Conservation (phyloP, 139 green algal species). For the Spirogloea muscicola region DNA sequence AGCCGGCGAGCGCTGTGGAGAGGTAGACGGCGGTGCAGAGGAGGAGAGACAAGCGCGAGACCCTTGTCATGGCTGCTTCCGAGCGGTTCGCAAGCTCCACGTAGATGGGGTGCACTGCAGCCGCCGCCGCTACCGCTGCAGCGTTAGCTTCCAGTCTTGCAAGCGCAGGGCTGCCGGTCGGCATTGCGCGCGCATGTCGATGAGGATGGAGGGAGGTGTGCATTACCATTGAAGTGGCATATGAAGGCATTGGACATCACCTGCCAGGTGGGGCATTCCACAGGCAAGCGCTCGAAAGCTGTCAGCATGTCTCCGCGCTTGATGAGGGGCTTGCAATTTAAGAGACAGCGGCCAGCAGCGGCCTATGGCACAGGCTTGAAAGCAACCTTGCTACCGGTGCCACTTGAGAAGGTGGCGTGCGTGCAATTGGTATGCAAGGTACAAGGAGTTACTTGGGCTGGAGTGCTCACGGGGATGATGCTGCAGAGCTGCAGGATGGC, state of each 20-base stretch:
- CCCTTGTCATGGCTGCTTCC: conserved; percentile 12
- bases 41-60: not conserved
- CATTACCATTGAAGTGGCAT: conserved; percentile 20
- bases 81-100: conserved; percentile 8
- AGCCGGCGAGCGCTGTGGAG: conserved; percentile 21
- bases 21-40: conserved; percentile 33
- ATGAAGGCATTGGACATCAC: conserved; percentile 34
- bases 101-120: conserved; percentile 39
- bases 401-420: not conserved
- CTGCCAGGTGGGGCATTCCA: not conserved
- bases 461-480: conserved; percentile 15
- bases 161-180: no score
- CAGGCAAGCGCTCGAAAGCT: not conserved
- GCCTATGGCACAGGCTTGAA: not conserved
- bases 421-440: not conserved
- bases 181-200: no score
- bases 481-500: conserved; percentile 2
- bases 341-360: not conserved
- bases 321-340: not conserved
- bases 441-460: not conserved
- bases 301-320: not conserved
- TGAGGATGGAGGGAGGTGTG: no score
- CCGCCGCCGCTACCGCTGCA: no score
- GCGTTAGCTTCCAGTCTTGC: no score
- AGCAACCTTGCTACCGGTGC: not conserved